These are phyloP conservation scores for Myriosclerotinia scirpicola DNA, from an alignment of 2,329 filamentous ascomycete species.

Conservation along the genomic window DNA sequence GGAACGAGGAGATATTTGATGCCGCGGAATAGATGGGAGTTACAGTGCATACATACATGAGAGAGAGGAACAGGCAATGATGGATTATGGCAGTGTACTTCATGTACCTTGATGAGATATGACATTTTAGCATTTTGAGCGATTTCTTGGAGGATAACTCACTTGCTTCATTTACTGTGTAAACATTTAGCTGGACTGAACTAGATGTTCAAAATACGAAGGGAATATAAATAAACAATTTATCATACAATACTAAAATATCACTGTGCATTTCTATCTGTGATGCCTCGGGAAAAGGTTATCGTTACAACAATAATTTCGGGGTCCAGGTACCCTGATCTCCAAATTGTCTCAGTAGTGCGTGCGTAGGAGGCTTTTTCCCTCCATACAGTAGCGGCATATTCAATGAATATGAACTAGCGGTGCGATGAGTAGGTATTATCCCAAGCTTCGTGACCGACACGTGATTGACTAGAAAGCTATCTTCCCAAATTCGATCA, in stretches of 20 bases:
- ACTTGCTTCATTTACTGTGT: slow-evolving; percentile 3
- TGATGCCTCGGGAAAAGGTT: too few species aligned
- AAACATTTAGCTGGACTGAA: slow-evolving; percentile 5
- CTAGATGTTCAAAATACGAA: neutral
- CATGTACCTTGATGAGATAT: slow-evolving; percentile 1
- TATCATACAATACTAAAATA: neutral
- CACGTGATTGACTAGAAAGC: neutral
- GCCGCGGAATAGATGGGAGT: neutral
- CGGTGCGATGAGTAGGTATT: neutral
- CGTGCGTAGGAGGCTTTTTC: neutral
- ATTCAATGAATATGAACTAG: neutral
- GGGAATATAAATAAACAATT: slow-evolving; percentile 6
- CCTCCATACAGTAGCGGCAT: neutral
- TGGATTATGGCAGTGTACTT: slow-evolving; percentile 5
- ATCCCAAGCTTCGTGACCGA: neutral
- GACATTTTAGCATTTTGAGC: neutral
- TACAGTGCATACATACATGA: slow-evolving; percentile 9
- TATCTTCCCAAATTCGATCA: neutral
- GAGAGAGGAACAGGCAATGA: neutral
- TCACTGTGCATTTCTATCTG: neutral
- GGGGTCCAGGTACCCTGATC: neutral
- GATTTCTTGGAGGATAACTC: slow-evolving; percentile 2
- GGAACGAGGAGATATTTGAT: neutral
- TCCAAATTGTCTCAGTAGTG: slow-evolving; percentile 8
- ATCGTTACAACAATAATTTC: neutral